Evolutionary conservation across 176 grass and related monocot species (phyloP).

Genomic region (Ampelocalamus luodianensis): DNA sequence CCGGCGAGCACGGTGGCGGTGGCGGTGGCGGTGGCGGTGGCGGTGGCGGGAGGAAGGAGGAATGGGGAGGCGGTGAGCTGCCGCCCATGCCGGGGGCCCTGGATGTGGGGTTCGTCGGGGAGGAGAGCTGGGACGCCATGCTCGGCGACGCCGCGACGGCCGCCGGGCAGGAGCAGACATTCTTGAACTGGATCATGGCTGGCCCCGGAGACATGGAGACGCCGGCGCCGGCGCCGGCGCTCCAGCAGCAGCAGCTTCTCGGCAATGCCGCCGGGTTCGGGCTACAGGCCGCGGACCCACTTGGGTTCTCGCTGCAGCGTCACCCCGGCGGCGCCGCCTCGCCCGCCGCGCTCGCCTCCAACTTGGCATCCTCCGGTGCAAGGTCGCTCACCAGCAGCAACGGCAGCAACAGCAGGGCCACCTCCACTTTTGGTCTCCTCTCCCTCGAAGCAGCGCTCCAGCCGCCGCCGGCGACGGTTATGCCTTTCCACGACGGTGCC

Average conservation of each 20-base stretch:
- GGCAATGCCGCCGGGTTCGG: slow-evolving; percentile 58
- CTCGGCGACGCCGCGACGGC: slow-evolving; percentile 52
- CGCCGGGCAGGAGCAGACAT: slow-evolving; percentile 74
- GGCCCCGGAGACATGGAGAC: slow-evolving; percentile 62
- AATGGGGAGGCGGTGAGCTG: slow-evolving; percentile 63
- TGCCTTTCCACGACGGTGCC: slow-evolving; percentile 60
- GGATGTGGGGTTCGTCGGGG: slow-evolving; percentile 54
- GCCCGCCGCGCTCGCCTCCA: slow-evolving; percentile 22
- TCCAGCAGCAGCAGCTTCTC: slow-evolving; percentile 43
- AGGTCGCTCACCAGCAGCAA: slow-evolving; percentile 37
- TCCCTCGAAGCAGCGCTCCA: slow-evolving; percentile 38
- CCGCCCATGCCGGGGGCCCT: slow-evolving; percentile 64
- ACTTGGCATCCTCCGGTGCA: slow-evolving; percentile 45
- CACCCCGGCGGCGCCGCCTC: slow-evolving; percentile 21
- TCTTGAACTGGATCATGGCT: slow-evolving; percentile 89
- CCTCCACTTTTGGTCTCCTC: slow-evolving; percentile 42
- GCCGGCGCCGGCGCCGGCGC: slow-evolving; percentile 28
- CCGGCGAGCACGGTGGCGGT: slow-evolving; percentile 35
- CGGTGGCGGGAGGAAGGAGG: slow-evolving; percentile 57
- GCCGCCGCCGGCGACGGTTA: slow-evolving; percentile 29
- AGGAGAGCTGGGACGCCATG: slow-evolving; percentile 70
- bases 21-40: slow-evolving; percentile 35
- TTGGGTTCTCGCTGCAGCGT: slow-evolving; percentile 56
- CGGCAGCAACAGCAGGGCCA: slow-evolving; percentile 33
- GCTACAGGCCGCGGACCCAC: slow-evolving; percentile 53